Evolutionary conservation across 768 basidiomycete genomes (phyloP).

Genomic region (Cyathus striatus): DNA sequence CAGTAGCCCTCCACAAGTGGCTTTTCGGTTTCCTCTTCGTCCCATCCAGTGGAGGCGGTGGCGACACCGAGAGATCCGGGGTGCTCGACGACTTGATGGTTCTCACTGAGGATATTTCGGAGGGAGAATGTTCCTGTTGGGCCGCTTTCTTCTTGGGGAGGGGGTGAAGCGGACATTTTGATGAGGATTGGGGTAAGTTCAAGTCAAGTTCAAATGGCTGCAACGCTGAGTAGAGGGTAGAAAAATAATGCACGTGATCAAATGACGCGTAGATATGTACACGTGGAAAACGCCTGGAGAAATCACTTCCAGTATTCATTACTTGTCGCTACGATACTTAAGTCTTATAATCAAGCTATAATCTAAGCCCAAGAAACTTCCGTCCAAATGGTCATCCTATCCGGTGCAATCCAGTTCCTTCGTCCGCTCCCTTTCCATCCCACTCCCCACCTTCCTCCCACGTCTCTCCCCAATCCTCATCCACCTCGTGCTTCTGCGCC

Average conservation of each 20-base stretch:
- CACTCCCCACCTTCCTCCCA: conserved; percentile 51
- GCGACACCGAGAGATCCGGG: conserved; percentile 34
- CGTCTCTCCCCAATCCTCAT: conserved; percentile 42
- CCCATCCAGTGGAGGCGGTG: conserved; percentile 49
- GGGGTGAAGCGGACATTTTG: conserved; percentile 14
- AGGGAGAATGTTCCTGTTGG: conserved; percentile 45
- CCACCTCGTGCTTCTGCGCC: conserved; percentile 3
- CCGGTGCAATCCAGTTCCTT: no score
- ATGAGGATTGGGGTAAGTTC: conserved; percentile 1
- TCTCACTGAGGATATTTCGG: conserved; percentile 61
- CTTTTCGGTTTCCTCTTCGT: conserved; percentile 52
- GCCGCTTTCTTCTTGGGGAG: conserved; percentile 7
- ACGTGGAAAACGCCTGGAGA: no score
- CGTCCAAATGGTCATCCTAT: no score
- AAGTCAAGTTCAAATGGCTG: neutral
- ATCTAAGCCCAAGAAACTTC: no score
- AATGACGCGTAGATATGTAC: neutral
- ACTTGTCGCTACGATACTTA: no score
- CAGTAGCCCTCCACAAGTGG: conserved; percentile 62
- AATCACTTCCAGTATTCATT: no score
- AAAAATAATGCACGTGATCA: neutral
- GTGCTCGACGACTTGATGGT: conserved; percentile 61
- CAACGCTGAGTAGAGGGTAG: neutral
- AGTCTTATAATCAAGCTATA: neutral
- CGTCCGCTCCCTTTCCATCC: no score